These are phyloP conservation scores for Paraglomus occultum DNA, from an alignment of 192 early-diverging fungal genomes.

Conservation along the genomic window DNA sequence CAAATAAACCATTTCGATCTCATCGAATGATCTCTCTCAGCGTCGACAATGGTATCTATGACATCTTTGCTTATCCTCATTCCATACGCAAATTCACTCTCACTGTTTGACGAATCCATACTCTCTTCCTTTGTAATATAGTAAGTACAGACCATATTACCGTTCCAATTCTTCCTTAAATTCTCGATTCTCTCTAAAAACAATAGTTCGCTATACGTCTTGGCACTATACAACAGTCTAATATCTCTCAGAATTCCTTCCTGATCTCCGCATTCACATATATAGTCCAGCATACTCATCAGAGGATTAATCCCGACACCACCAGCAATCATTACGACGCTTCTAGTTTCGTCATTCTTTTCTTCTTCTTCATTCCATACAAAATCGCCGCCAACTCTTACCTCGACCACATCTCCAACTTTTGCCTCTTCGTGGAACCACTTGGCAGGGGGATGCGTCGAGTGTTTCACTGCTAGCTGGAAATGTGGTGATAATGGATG, in stretches of 20 bases:
- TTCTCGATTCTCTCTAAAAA: constrained; percentile 27
- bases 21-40: neutral
- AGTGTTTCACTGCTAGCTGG: constrained; percentile 26
- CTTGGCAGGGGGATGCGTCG: constrained; percentile 26
- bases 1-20: constrained; percentile 25
- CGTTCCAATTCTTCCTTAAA: neutral
- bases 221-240: constrained; percentile 27
- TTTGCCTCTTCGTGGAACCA: constrained; percentile 30
- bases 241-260: neutral
- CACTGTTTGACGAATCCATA: neutral
- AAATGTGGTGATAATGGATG: constrained; percentile 3
- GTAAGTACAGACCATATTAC: constrained; percentile 19
- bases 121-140: constrained; percentile 20
- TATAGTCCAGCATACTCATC: constrained; percentile 27
- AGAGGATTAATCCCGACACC: constrained; percentile 34
- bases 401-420: constrained; percentile 17
- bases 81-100: constrained; percentile 7
- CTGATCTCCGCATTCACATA: neutral
- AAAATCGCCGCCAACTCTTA: constrained; percentile 33
- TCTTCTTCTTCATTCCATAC: constrained; percentile 11
- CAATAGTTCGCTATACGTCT: constrained; percentile 18
- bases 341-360: neutral
- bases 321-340: constrained; percentile 26
- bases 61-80: constrained; percentile 2
- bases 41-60: neutral